Evolutionary conservation across 805 yeast species (phyloP).

Genomic region (Sugiyamaella lignohabitans): DNA sequence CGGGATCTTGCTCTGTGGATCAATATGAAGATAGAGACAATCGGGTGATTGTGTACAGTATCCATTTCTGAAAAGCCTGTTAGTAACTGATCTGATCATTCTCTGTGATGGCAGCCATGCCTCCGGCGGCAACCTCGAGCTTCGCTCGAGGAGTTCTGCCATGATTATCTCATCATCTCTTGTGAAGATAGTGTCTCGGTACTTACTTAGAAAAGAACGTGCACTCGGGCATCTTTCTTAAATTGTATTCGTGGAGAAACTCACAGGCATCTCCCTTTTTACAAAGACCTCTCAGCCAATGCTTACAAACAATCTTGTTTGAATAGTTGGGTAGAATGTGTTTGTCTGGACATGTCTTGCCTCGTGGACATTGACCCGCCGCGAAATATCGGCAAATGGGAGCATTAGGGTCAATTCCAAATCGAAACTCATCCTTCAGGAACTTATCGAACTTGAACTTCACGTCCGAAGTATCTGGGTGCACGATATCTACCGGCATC

Average conservation of each 20-base stretch:
- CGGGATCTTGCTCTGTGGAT: slow-evolving; percentile 83
- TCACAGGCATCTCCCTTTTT: slow-evolving; percentile 96
- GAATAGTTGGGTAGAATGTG: slow-evolving; percentile 64
- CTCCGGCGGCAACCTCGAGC: background rate
- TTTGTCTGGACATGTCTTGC: slow-evolving; percentile 77
- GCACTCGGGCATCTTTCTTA: slow-evolving; percentile 96
- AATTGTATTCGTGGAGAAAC: slow-evolving; percentile 88
- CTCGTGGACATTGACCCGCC: slow-evolving; percentile 73
- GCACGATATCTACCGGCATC: slow-evolving; percentile 24
- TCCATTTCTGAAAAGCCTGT: slow-evolving; percentile 33
- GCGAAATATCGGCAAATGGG: slow-evolving; percentile 78
- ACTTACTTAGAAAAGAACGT: slow-evolving; percentile 60
- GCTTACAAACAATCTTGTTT: slow-evolving; percentile 89
- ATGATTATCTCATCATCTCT: too few relatives aligned
- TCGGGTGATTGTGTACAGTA: slow-evolving; percentile 86
- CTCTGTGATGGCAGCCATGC: too few relatives aligned
- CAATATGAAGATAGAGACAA: slow-evolving; percentile 86
- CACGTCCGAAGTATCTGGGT: slow-evolving; percentile 37
- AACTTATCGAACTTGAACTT: slow-evolving; percentile 74
- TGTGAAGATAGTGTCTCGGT: background rate
- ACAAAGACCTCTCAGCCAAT: slow-evolving; percentile 96
- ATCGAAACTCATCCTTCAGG: slow-evolving; percentile 68
- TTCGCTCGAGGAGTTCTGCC: too few relatives aligned
- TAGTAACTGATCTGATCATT: too few relatives aligned
- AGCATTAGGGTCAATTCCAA: slow-evolving; percentile 81